Evolutionary conservation across 2,329 filamentous ascomycete species (phyloP).

Genomic region (Sclerotinia nivalis): DNA sequence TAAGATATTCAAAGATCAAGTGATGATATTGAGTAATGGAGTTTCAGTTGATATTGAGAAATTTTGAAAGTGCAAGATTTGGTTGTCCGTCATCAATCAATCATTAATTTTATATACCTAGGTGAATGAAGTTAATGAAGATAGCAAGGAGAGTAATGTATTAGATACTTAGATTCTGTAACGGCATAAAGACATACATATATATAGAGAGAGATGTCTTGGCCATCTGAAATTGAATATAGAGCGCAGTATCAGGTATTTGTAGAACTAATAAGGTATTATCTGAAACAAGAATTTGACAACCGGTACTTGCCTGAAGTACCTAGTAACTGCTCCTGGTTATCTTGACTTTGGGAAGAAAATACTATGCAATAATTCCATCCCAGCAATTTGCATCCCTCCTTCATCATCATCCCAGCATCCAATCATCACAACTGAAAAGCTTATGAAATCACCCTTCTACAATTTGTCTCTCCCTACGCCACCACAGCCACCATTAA

Average conservation of each 20-base stretch:
- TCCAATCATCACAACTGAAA: neutral
- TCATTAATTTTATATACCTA: neutral
- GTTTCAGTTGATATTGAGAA: neutral
- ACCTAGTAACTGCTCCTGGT: too few relatives aligned
- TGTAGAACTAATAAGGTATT: neutral
- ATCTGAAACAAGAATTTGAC: neutral
- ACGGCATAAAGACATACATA: neutral
- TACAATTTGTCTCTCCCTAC: conserved; percentile 20
- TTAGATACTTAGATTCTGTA: neutral
- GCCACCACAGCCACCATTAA: conserved; percentile 6
- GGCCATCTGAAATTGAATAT: conserved; percentile 6
- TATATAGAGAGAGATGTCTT: conserved; percentile 7
- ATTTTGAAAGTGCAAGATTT: neutral
- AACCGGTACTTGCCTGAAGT: neutral
- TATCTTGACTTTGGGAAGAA: too few relatives aligned
- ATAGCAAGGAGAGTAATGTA: neutral
- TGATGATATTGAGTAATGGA: conserved; percentile 1
- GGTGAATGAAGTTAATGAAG: neutral
- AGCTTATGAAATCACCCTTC: conserved; percentile 6
- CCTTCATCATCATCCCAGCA: neutral
- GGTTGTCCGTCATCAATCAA: neutral
- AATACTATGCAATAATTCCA: too few relatives aligned
- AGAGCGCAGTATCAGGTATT: neutral
- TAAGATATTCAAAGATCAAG: neutral
- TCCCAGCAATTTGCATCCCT: neutral